phyloP scores from a whole-genome alignment of 2,329 filamentous ascomycete species.

The Thelonectria olida region DNA sequence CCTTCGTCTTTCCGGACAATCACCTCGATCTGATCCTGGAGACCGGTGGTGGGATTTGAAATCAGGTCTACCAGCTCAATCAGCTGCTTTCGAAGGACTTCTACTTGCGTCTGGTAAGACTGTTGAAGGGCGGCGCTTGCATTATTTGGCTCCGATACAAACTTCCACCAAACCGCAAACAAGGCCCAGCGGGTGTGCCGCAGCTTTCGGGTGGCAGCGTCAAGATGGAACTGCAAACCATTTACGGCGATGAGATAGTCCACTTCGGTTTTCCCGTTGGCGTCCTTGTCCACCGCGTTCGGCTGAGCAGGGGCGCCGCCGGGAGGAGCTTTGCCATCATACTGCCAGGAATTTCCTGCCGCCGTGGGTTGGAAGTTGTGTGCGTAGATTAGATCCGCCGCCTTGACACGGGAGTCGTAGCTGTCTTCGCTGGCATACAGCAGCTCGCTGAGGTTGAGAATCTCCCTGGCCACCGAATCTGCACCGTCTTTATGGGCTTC shows the following conservation, averaged over 20 bases:
- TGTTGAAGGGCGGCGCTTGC: too few species aligned
- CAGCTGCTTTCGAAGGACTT: too few species aligned
- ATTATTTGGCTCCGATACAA: slow-evolving; percentile 38
- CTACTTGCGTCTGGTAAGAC: too few species aligned
- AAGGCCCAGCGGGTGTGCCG: slow-evolving; percentile 48
- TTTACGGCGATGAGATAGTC: slow-evolving; percentile 38
- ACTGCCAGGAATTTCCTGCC: slow-evolving; percentile 41
- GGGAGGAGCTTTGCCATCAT: slow-evolving; percentile 28
- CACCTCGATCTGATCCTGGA: too few species aligned
- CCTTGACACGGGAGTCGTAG: slow-evolving; percentile 43
- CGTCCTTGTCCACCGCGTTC: neutral
- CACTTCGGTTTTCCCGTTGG: too few species aligned
- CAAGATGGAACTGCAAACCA: slow-evolving; percentile 32
- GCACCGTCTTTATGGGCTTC: slow-evolving; percentile 35
- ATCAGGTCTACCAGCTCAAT: too few species aligned
- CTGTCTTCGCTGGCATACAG: slow-evolving; percentile 44
- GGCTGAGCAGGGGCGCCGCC: slow-evolving; percentile 10
- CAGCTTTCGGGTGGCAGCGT: slow-evolving; percentile 28
- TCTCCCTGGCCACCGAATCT: slow-evolving; percentile 21
- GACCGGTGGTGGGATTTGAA: too few species aligned
- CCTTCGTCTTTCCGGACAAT: too few species aligned
- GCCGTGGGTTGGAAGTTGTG: slow-evolving; percentile 38
- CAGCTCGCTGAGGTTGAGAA: slow-evolving; percentile 39
- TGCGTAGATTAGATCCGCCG: slow-evolving; percentile 43
- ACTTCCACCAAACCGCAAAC: slow-evolving; percentile 55